Evolutionary conservation across 768 basidiomycete species (phyloP), one percentile per base, ranked within the genome.

Genomic region (Hericium coralloides): DNA sequence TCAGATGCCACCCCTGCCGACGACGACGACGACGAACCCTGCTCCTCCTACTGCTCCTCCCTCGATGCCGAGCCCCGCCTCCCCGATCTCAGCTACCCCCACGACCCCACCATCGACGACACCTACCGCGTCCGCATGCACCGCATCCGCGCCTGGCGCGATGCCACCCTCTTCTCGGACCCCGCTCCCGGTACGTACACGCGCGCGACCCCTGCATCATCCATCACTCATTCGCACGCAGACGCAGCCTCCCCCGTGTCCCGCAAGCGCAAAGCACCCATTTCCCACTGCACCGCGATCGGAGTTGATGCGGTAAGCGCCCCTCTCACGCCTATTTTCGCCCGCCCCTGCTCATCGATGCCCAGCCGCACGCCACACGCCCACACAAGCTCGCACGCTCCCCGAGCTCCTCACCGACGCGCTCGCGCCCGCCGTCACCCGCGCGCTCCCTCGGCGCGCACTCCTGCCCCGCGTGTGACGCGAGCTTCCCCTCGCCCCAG

Each of bases 381-480:
- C 61, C 59, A 14, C 60, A 60, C 43, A 63, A 63, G 53, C 37
- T 49, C 18, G 45, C 62, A 23, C 61, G 58, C 48, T 59, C 63
- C 23, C 53, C 60, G 4, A 51, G 49, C 12, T 49, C 53, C 18
- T 49, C 48, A 5, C 48, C 48, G 2, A 17, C 41, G 17, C 31
- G 31, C 31, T 45, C 43, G n/a, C 17, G 17, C 17, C 43, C 43
- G n/a, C 31, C 31, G 31, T 31, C 31, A 9, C 31, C 31, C 31
- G 41, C 41, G 41, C 41, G 41, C 41, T 49, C 48, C n/a, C 20
- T 49, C n/a, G 15, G 48, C 38, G 76, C 76, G 52, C 81, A 83
- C 65, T 77, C 85, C 2, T 90, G 87, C 74, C 80, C 88, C 25
- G 88, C 87, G 9, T 90, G 87, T 66, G 87, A 90, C 64, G 73